A percentile compares a stretch with the other conserved stretches of the same genome.
These are phyloP conservation scores for Penicillium corylophilum DNA, from an alignment of 2,329 filamentous ascomycete species.

Conservation along the genomic window DNA sequence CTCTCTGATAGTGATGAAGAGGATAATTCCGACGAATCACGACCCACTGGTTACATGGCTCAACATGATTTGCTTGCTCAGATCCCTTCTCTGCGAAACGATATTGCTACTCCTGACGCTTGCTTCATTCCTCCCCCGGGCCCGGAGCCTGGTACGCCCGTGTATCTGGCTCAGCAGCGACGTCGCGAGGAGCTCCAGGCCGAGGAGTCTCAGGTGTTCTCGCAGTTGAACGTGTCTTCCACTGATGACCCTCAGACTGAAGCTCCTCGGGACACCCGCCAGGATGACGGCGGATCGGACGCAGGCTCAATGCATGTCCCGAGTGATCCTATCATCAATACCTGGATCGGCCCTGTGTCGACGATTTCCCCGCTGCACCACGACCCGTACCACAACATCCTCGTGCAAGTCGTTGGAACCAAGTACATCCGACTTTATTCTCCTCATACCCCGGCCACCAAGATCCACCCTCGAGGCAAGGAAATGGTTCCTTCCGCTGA, in stretches of 20 bases:
- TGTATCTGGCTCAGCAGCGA: constrained; percentile 40
- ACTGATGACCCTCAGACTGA: background rate
- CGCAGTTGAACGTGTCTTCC: background rate
- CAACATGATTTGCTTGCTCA: constrained; percentile 87
- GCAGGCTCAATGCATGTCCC: constrained; percentile 18
- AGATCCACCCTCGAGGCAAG: constrained; percentile 42
- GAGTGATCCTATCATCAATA: constrained; percentile 70
- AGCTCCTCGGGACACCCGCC: no score
- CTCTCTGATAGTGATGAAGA: background rate
- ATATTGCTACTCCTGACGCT: constrained; percentile 79
- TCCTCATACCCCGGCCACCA: constrained; percentile 56
- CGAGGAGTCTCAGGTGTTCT: background rate
- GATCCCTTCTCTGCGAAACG: constrained; percentile 70
- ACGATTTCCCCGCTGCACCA: constrained; percentile 94
- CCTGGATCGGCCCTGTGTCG: constrained; percentile 84
- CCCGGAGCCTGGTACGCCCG: constrained; percentile 50
- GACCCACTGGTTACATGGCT: constrained; percentile 73
- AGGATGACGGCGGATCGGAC: constrained; percentile 7
- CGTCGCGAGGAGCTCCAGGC: constrained; percentile 19
- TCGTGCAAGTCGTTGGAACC: constrained; percentile 81
- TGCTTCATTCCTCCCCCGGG: constrained; percentile 70
- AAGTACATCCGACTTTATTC: constrained; percentile 92
- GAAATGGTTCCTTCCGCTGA: constrained; percentile 32
- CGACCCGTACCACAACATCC: constrained; percentile 89
- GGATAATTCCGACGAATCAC: constrained; percentile 10